Evolutionary conservation across 805 yeast genomes (phyloP).

Genomic region (Starmerella roubikii): DNA sequence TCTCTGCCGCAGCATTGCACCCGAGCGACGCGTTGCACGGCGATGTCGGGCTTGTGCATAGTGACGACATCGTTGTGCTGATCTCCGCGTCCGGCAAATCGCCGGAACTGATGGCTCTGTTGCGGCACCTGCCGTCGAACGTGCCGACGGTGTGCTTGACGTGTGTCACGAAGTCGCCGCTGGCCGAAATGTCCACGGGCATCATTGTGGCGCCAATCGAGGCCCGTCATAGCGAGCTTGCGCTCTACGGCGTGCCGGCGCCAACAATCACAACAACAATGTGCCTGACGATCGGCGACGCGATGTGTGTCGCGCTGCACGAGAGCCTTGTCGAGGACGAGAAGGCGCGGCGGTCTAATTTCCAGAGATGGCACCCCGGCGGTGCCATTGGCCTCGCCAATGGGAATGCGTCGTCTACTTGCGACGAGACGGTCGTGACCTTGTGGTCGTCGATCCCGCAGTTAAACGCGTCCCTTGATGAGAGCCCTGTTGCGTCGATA

Average conservation of each 20-base stretch:
- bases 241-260: slow-evolving; percentile 67
- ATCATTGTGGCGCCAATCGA: slow-evolving; percentile 55
- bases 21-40: slow-evolving; percentile 88
- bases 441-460: slow-evolving; percentile 15
- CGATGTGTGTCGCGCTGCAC: slow-evolving; percentile 57
- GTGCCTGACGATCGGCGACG: slow-evolving; percentile 63
- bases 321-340: slow-evolving; percentile 51
- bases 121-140: slow-evolving; percentile 42
- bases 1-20: slow-evolving; percentile 54
- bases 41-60: slow-evolving; percentile 59
- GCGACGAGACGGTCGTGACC: slow-evolving; percentile 1
- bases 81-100: slow-evolving; percentile 75
- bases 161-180: slow-evolving; percentile 41
- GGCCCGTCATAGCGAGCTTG: slow-evolving; percentile 40
- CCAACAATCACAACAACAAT: slow-evolving; percentile 79
- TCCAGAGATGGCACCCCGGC: slow-evolving; percentile 75
- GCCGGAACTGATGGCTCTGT: slow-evolving; percentile 48
- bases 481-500: slow-evolving; percentile 15
- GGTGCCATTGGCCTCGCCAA: slow-evolving; percentile 67
- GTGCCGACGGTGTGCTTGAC: slow-evolving; percentile 52
- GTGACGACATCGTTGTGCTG: slow-evolving; percentile 45
- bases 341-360: slow-evolving; percentile 38
- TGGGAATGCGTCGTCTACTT: slow-evolving; percentile 5
- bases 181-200: slow-evolving; percentile 40
- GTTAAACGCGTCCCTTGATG: slow-evolving; percentile 8